Evolutionary conservation across 1,284 basidiomycete genomes (phyloP), one percentile per base, ranked within the genome.

Genomic region (Sphaerobolus stellatus): DNA sequence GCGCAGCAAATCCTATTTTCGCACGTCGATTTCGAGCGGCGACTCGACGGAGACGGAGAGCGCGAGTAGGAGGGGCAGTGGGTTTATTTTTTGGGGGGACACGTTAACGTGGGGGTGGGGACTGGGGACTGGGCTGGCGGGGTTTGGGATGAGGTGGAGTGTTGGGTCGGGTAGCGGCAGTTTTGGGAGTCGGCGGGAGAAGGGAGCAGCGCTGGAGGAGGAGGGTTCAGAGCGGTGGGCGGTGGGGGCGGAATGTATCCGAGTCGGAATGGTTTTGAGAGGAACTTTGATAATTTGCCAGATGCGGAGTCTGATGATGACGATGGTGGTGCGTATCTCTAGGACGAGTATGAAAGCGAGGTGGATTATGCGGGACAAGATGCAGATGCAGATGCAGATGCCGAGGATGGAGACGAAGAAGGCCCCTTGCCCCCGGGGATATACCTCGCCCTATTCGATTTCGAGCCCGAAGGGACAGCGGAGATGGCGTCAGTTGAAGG

Each of bases 401-500:
- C 68, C 18, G 64, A 64, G 8, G 48, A 27, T 20, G 59, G 46
- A 25, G 58, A 61, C 13, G 51, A 51, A 16, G 50, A 59, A 47
- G 45, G 38, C 31, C 74, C 75, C 29, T 71, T 88, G 2, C 67
- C 74, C 18, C 85, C 88, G 0, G 88, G 88, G 0, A 56, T 84
- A 1, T 90, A 90, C 62, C 80, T 84, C 7, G 87, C 88, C 7
- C 14, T 88, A 63, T 90, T 85, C 59, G 74, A 80, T 3, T 90
- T 90, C 61, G 80, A 83, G 48, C 78, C 86, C 0, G 86, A 89
- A 61, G 87, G 86, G 1, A 82, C 79, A 18, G 83, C 86, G 22
- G 88, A 90, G 77, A 88, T 90, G 86, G 75, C 74, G 44, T 66
- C 90, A 46, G 79, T 75, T 57, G 86, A 90, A 68, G 87, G 84